phyloP scores from a whole-genome alignment of 129 eudicot species.

The Flaveria sonorensis region DNA sequence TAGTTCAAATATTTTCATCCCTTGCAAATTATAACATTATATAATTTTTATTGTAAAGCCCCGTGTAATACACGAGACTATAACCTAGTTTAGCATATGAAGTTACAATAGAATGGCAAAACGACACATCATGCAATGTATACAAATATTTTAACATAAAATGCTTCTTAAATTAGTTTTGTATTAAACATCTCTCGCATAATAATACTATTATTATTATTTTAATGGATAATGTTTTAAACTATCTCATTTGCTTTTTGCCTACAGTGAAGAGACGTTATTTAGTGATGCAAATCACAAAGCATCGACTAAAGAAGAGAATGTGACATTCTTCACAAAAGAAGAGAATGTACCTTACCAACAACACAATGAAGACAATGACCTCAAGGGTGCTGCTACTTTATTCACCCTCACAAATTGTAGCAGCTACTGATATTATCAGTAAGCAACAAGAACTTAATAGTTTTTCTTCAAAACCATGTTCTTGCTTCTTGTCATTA shows the following conservation, averaged over 20 bases:
- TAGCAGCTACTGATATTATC: constrained; percentile 32
- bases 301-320: constrained; percentile 37
- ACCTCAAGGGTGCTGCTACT: constrained; percentile 52
- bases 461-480: constrained; percentile 17
- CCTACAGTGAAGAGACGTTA: constrained; percentile 44
- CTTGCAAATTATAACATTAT: too few species aligned
- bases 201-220: neutral
- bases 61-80: too few species aligned
- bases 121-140: too few species aligned
- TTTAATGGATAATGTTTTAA: neutral
- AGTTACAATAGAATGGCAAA: too few species aligned
- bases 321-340: neutral
- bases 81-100: too few species aligned
- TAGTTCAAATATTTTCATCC: too few species aligned
- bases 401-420: constrained; percentile 58
- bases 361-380: constrained; percentile 46
- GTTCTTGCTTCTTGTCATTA: constrained; percentile 34
- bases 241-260: neutral
- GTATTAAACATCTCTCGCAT: too few species aligned
- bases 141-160: too few species aligned
- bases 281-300: constrained; percentile 38
- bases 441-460: constrained; percentile 6
- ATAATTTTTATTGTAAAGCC: too few species aligned
- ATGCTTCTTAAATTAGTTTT: too few species aligned
- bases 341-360: constrained; percentile 42